Evolutionary conservation across 345 rosid species (phyloP), one percentile per base, ranked within the genome.

Genomic region (Nasturtium officinale): DNA sequence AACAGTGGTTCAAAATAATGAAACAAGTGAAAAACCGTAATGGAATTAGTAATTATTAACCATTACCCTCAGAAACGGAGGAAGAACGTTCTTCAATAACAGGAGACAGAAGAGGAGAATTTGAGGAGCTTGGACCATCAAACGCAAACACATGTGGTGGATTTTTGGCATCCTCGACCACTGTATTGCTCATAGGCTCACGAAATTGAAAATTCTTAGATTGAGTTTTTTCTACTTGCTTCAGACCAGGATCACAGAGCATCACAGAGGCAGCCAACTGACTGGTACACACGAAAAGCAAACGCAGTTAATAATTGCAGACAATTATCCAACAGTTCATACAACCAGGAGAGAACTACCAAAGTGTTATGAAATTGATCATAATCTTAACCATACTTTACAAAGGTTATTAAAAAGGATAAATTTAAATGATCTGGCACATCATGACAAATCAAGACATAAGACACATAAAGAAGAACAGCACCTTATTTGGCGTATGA

Each of bases 1-100:
- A 5, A 77, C 56, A 8, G 28, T 69, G 78, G 73, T 42, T 45
- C 51, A 67, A 78, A 69, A 40, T 46, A 67, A 29, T 69, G 64
- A 73, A 72, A 69, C 21, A 56, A 28, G 45, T 59, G 57, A 79
- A 23, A 69, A 26, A 38, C 46, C 16, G 18, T 32, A 46, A 60
- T 45, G 61, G 51, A 73, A 56, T 15, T 74, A 54, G n/a, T 55
- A 52, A 52, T 40, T 46, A 40, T 32, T 25, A 45, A 54, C 59
- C 55, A 48, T 76, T 85, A 87, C 98, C 99, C 79, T 96, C 97
- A 37, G 97, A 92, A 69, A 81, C 60, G 46, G 99, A 95, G 53
- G 99, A 90, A 55, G 94, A 78, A 40, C 85, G 96, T 74, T 92
- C 99, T 86, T 92, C 99, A 65, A 53, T 83, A 80, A 90, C 96